Percentiles rank a stretch among this genome's conserved stretches.
These are phyloP conservation scores for Colletotrichum sp. DNA, from an alignment of 2,329 filamentous ascomycete genomes.

Conservation along the genomic window DNA sequence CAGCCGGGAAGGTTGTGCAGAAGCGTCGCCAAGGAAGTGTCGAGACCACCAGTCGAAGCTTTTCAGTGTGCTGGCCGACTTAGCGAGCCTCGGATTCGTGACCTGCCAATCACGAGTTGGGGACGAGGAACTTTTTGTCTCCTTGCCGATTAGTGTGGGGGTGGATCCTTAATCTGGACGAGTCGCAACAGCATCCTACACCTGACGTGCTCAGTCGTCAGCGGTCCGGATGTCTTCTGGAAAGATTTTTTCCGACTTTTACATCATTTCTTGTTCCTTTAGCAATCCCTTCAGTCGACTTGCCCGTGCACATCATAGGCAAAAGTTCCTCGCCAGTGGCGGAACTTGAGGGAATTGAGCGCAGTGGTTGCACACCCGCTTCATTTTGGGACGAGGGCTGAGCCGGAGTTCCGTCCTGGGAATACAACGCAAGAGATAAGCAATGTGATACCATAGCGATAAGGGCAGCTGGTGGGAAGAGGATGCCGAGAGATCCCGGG, in stretches of 20 bases:
- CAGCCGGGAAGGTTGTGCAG: neutral
- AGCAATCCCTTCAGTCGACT: neutral
- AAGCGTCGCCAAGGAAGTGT: neutral
- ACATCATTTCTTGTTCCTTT: neutral
- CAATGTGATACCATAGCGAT: neutral
- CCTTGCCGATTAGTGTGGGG: neutral
- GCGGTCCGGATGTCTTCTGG: neutral
- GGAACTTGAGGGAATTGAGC: neutral
- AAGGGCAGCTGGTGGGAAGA: neutral
- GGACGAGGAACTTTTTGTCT: neutral
- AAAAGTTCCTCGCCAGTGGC: neutral
- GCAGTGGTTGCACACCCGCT: neutral
- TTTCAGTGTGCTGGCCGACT: neutral
- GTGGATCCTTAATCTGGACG: neutral
- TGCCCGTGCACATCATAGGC: neutral
- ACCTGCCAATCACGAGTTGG: neutral
- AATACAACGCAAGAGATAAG: neutral
- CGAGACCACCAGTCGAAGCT: neutral
- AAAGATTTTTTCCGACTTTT: neutral
- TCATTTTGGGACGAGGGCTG: neutral
- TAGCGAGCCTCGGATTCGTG: neutral
- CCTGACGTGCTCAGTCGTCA: conserved; percentile 14
- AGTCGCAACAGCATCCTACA: neutral
- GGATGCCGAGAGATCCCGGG: neutral
- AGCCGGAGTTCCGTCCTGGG: neutral